Evolutionary conservation across 192 early-diverging fungal genomes (phyloP), one percentile per base, ranked within the genome.

Genomic region (Coemansia sp.): DNA sequence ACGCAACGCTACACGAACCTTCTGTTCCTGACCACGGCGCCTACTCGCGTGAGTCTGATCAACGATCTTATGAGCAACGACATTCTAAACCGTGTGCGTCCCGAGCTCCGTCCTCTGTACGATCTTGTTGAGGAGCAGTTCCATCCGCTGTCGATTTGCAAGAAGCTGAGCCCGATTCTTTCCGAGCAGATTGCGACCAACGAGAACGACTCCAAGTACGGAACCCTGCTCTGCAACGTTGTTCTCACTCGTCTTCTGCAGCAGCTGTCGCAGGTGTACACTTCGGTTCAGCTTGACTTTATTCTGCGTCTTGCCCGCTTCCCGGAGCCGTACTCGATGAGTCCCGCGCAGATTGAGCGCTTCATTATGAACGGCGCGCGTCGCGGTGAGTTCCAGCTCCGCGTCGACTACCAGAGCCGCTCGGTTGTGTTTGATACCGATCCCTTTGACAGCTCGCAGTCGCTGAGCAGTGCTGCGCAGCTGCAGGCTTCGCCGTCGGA

Each of bases 361-460:
- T 97, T 99, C 78, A 94, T 99, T 66, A 96, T 98, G 94, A 91
- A 95, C 82, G 98, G 97, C 41, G 94, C 92, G 76, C 91, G 95
- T 55, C 95, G 93, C 77, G 95, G 95, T 37, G 98, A 99, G 76
- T 87, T 99, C 69, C 88, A 88, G 59, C 96, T 99, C 69, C 91
- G 96, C 58, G 87, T 99, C 63, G 94, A 99, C 85, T 95, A 98
- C 84, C 87, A 89, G 63, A 87, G 93, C 15, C 92, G 90, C 62
- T 90, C 90, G 48, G 87, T 98, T 62, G 91, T 90, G 40, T 99
- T 99, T 68, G 95, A 96, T 72, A 94, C 90, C 16, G 94, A 98
- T 65, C 76, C 95, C 40, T 98, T 97, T 61, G 84, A 93, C 32
- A 80, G 88, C 45, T 89, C 90, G 77, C 86, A 87, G 70, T 85